These are phyloP conservation scores for Neoscytalidium dimidiatum DNA, from an alignment of 2,329 filamentous ascomycete species.

Conservation along the genomic window DNA sequence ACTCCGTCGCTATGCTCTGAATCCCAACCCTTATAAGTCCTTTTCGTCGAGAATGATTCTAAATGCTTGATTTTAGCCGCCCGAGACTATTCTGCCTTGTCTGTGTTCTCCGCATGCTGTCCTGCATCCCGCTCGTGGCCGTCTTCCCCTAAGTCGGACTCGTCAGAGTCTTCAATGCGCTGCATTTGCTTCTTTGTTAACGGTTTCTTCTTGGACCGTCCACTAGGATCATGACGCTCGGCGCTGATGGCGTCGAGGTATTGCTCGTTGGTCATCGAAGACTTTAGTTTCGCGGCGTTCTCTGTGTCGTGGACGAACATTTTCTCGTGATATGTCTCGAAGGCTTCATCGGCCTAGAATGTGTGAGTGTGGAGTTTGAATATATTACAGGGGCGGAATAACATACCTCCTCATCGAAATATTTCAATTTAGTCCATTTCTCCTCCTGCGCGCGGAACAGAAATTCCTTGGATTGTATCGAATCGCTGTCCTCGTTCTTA, in stretches of 20 bases:
- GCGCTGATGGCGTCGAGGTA: slow-evolving; percentile 67
- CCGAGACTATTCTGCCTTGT: neutral
- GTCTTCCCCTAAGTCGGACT: slow-evolving; percentile 7
- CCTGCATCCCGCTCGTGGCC: neutral
- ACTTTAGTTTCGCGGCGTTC: slow-evolving; percentile 52
- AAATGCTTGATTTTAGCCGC: neutral
- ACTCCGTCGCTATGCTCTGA: slow-evolving; percentile 17
- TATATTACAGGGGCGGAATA: neutral
- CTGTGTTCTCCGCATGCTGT: neutral
- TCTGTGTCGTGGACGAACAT: slow-evolving; percentile 59
- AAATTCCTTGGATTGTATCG: slow-evolving; percentile 73
- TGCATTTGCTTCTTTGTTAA: slow-evolving; percentile 27
- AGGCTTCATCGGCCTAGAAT: slow-evolving; percentile 64
- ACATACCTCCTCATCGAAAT: slow-evolving; percentile 74
- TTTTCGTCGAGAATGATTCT: neutral
- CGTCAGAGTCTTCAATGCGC: slow-evolving; percentile 20
- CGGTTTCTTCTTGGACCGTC: slow-evolving; percentile 41
- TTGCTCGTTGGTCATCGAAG: slow-evolving; percentile 57
- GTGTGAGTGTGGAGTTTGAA: neutral
- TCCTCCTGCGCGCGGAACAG: slow-evolving; percentile 80
- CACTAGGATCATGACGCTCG: slow-evolving; percentile 41
- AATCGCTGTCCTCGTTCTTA: slow-evolving; percentile 71
- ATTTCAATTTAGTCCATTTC: slow-evolving; percentile 76
- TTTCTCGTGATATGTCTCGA: slow-evolving; percentile 72
- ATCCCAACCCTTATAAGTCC: neutral